phyloP scores from a whole-genome alignment of 140 eudicot species.

The Anethum foeniculum region DNA sequence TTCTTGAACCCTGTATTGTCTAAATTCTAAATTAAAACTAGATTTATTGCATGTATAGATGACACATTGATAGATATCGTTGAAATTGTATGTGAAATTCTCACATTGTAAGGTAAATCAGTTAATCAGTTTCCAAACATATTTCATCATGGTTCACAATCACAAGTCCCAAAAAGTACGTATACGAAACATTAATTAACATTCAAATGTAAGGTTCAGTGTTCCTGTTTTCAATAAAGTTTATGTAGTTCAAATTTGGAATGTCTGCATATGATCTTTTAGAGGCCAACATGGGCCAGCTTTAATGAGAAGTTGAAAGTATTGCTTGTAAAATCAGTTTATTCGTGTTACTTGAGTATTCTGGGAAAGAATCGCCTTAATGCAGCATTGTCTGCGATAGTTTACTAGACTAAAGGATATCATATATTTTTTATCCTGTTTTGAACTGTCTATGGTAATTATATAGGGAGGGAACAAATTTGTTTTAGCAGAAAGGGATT shows the following conservation, averaged over 20 bases:
- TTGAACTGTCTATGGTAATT: background rate
- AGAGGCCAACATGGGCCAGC: background rate
- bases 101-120: background rate
- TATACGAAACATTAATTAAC: too few species aligned
- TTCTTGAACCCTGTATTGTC: background rate
- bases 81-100: background rate
- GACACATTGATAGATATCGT: background rate
- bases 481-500: background rate
- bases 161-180: background rate
- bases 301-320: background rate
- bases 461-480: background rate
- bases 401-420: background rate
- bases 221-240: background rate
- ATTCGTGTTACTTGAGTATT: background rate
- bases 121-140: too few species aligned
- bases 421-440: background rate
- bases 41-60: background rate
- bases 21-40: background rate
- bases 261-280: background rate
- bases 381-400: background rate
- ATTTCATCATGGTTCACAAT: too few species aligned
- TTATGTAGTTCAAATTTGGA: too few species aligned
- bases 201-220: background rate
- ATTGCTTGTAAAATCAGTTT: background rate
- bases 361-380: background rate